phyloP scores from a whole-genome alignment of 257 asterid species.

The Jaltomata sinuosa region DNA sequence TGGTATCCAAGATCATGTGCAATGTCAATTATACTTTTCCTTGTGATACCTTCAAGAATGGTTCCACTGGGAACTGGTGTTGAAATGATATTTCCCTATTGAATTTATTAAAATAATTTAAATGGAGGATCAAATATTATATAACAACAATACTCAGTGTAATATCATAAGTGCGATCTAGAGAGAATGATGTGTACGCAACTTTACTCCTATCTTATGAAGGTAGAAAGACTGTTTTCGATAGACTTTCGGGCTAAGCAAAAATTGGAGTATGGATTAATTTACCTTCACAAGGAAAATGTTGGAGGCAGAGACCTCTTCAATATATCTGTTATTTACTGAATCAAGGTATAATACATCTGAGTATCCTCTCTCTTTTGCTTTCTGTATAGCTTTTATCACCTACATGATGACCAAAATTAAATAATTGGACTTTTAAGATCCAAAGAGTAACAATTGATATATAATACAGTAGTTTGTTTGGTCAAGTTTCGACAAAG shows the following conservation, averaged over 20 bases:
- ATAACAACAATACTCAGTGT: too few species aligned
- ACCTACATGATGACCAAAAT: background rate
- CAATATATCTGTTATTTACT: constrained; percentile 44
- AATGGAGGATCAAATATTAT: background rate
- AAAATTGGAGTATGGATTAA: background rate
- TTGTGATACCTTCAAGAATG: constrained; percentile 67
- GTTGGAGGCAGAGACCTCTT: constrained; percentile 71
- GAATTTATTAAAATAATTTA: background rate
- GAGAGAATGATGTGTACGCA: too few species aligned
- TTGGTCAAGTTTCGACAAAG: too few species aligned
- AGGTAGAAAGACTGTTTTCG: too few species aligned
- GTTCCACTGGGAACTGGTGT: constrained; percentile 67
- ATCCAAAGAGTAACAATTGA: too few species aligned
- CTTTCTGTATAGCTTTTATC: constrained; percentile 27
- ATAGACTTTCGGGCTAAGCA: too few species aligned
- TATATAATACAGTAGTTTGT: too few species aligned
- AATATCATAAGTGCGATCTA: too few species aligned
- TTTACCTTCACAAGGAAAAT: constrained; percentile 61
- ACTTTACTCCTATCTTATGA: too few species aligned
- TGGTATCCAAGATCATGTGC: constrained; percentile 50
- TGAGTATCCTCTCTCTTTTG: constrained; percentile 59
- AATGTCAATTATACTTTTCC: constrained; percentile 62
- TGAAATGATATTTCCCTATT: constrained; percentile 48
- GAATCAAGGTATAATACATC: constrained; percentile 77
- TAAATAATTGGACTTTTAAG: background rate